Conservation (phyloP, 306 rosid genomes). For the Betula pendula region DNA sequence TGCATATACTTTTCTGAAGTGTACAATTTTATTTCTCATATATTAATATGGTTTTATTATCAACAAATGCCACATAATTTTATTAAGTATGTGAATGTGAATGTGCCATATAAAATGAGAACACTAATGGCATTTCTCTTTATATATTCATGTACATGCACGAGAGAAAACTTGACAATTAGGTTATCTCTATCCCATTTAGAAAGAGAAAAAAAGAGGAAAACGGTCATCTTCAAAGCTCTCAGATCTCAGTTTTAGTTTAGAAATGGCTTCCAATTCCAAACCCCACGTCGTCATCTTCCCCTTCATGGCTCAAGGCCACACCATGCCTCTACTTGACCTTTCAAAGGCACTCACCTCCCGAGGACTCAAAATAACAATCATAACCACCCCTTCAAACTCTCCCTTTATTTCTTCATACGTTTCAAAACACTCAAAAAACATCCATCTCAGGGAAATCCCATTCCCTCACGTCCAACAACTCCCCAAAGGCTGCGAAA, state of each 20-base stretch:
- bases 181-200: too few species aligned
- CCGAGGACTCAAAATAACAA: slow-evolving; percentile 25
- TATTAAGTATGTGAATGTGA: too few species aligned
- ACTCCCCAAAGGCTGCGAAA: slow-evolving; percentile 1
- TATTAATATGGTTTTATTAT: too few species aligned
- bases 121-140: too few species aligned
- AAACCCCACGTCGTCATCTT: slow-evolving; percentile 31
- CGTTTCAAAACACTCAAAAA: not conserved
- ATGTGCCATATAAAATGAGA: too few species aligned
- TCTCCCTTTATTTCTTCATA: not conserved
- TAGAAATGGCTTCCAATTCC: not conserved
- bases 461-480: not conserved
- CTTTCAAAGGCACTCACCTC: slow-evolving; percentile 34
- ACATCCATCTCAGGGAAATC: not conserved
- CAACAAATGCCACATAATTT: too few species aligned
- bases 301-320: slow-evolving; percentile 49
- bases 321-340: slow-evolving; percentile 36
- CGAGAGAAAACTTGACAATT: too few species aligned
- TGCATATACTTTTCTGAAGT: too few species aligned
- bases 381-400: slow-evolving; percentile 34
- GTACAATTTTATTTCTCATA: too few species aligned
- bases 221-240: too few species aligned
- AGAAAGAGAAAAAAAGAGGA: not conserved
- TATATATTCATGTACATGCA: too few species aligned
- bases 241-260: too few species aligned